Percentiles rank a stretch among this genome's conserved stretches.
Evolutionary conservation across 106 monocot genomes (phyloP).

Genomic region (Agapanthus africanus): DNA sequence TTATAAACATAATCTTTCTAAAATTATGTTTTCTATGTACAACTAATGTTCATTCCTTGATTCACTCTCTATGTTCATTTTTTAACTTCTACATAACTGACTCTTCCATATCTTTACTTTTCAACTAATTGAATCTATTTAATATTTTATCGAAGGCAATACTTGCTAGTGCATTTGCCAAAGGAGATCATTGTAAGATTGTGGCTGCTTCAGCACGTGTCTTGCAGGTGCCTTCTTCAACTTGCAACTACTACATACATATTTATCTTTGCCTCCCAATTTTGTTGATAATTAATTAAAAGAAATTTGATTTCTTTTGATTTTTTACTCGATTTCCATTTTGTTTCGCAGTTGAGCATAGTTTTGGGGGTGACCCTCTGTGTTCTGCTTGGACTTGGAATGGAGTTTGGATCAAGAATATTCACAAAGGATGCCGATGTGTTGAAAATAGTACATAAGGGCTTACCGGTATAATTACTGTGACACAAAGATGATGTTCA

Average conservation of each 20-base stretch:
- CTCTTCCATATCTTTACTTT: neutral
- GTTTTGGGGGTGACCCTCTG: constrained; percentile 59
- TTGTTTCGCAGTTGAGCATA: constrained; percentile 53
- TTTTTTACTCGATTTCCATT: neutral
- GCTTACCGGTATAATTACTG: constrained; percentile 64
- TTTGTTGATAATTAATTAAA: neutral
- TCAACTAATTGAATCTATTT: neutral
- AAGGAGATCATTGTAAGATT: constrained; percentile 45
- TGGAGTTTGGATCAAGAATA: constrained; percentile 56
- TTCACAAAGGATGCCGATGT: constrained; percentile 65
- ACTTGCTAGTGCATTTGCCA: constrained; percentile 76
- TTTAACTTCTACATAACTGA: neutral
- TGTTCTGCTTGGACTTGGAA: constrained; percentile 50
- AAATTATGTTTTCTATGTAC: too few species aligned
- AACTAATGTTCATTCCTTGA: neutral
- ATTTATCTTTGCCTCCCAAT: neutral
- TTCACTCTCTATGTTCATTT: neutral
- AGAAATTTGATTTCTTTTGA: neutral
- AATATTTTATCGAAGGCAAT: constrained; percentile 42
- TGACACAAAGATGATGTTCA: too few species aligned
- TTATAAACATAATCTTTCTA: too few species aligned
- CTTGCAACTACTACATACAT: neutral
- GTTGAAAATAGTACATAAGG: constrained; percentile 45
- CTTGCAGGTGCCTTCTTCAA: constrained; percentile 45
- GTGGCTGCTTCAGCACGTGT: constrained; percentile 56